A percentile compares a stretch with the other conserved stretches of the same genome.
Conservation (phyloP, 106 monocot species). For the Hemerocallis citrina region DNA sequence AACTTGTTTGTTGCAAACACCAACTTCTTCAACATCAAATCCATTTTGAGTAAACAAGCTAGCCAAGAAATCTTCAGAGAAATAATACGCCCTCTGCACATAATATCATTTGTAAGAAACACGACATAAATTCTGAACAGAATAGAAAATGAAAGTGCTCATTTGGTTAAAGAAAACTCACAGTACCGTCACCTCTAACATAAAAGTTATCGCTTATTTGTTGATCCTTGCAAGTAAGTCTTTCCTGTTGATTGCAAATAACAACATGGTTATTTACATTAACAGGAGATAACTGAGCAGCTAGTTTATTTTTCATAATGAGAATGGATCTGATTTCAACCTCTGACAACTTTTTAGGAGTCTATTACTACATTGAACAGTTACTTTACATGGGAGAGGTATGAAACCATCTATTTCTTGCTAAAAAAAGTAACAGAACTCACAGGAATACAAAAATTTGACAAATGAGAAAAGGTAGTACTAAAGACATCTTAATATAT, state of each 20-base stretch:
- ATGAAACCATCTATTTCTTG: background rate
- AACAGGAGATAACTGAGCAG: background rate
- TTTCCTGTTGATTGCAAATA: conserved; percentile 49
- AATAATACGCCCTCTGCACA: conserved; percentile 89
- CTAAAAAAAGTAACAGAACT: background rate
- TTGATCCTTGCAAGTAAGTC: conserved; percentile 75
- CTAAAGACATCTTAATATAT: too few relatives aligned
- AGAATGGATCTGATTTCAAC: too few relatives aligned
- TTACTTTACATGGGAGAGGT: background rate
- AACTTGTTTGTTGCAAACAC: conserved; percentile 70
- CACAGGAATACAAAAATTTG: too few relatives aligned
- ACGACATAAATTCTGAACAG: background rate
- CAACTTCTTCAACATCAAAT: conserved; percentile 49
- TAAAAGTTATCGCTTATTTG: conserved; percentile 89
- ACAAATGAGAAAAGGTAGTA: too few relatives aligned
- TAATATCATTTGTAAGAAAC: conserved; percentile 6
- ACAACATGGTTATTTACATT: background rate
- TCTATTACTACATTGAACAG: background rate
- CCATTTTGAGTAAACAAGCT: conserved; percentile 63
- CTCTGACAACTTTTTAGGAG: background rate
- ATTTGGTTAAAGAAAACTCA: conserved; percentile 29
- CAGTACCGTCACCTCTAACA: conserved; percentile 99
- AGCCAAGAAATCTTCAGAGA: conserved; percentile 58
- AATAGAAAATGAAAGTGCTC: background rate
- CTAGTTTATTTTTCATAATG: background rate